These are phyloP conservation scores for Rhodosporidiobolus sp. DNA, from an alignment of 768 basidiomycete species.

Conservation along the genomic window DNA sequence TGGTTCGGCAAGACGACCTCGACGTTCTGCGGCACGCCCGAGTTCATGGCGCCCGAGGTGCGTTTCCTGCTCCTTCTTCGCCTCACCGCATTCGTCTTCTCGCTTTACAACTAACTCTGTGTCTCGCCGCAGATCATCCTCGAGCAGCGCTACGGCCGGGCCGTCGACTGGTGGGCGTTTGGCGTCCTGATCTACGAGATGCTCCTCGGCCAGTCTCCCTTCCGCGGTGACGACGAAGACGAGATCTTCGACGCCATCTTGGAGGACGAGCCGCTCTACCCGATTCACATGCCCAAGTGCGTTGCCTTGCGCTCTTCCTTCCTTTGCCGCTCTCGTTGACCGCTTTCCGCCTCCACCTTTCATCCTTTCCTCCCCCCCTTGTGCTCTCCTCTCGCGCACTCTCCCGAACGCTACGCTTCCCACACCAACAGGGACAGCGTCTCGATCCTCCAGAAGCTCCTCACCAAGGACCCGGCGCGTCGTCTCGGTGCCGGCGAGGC, in stretches of 20 bases:
- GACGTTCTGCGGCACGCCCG: slow-evolving; percentile 98
- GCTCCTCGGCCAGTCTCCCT: slow-evolving; percentile 96
- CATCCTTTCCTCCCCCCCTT: no score
- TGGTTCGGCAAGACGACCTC: slow-evolving; percentile 92
- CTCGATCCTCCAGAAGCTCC: slow-evolving; percentile 89
- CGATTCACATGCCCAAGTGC: slow-evolving; percentile 99
- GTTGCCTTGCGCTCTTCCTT: no score
- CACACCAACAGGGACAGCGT: no score
- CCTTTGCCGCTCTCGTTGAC: no score
- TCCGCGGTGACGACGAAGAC: slow-evolving; percentile 98
- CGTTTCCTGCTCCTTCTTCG: no score
- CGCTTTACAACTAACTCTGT: background rate
- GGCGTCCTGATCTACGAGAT: slow-evolving; percentile 98
- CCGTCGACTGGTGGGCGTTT: slow-evolving; percentile 99
- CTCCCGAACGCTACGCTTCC: no score
- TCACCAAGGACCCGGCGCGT: slow-evolving; percentile 85
- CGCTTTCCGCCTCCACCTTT: no score
- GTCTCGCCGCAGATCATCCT: slow-evolving; percentile 71
- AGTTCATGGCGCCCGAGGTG: slow-evolving; percentile 99
- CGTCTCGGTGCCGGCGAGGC: slow-evolving; percentile 86
- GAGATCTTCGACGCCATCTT: slow-evolving; percentile 99
- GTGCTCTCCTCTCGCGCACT: no score
- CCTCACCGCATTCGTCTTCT: background rate
- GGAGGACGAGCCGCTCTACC: slow-evolving; percentile 96
- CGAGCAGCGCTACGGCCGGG: slow-evolving; percentile 97